Conservation (phyloP, 495 filamentous ascomycete genomes). For the Aspergillus hancockii region DNA sequence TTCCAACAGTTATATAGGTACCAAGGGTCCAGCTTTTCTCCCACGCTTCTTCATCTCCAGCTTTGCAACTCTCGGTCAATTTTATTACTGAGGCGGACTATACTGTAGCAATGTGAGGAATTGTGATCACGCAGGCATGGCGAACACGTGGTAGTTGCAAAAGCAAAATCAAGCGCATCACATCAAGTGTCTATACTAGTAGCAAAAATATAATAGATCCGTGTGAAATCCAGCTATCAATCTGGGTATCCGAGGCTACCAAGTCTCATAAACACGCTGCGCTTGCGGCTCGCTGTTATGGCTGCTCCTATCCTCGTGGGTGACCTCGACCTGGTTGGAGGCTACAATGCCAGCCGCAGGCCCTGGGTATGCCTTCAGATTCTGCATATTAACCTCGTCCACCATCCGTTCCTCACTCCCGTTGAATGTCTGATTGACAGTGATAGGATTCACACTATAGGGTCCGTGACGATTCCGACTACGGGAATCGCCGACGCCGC, state of each 20-base stretch:
- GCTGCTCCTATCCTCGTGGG: conserved; percentile 14
- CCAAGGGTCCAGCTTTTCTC: too few species aligned
- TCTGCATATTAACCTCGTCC: conserved; percentile 40
- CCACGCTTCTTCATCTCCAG: too few species aligned
- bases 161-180: too few species aligned
- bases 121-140: too few species aligned
- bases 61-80: too few species aligned
- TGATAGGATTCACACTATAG: conserved; percentile 44
- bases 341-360: conserved; percentile 27
- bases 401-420: conserved; percentile 54
- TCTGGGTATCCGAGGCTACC: neutral
- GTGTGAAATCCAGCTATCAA: too few species aligned
- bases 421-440: conserved; percentile 44
- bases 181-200: too few species aligned
- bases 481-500: conserved; percentile 30
- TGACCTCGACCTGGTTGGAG: conserved; percentile 31
- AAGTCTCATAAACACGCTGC: conserved; percentile 2
- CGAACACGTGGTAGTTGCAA: too few species aligned
- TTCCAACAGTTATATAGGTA: too few species aligned
- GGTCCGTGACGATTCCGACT: conserved; percentile 45
- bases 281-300: neutral
- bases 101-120: too few species aligned
- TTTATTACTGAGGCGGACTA: too few species aligned
- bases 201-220: too few species aligned
- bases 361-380: conserved; percentile 21